These are phyloP conservation scores for Trametes sp. DNA, from an alignment of 1,284 basidiomycete genomes.

Conservation along the genomic window DNA sequence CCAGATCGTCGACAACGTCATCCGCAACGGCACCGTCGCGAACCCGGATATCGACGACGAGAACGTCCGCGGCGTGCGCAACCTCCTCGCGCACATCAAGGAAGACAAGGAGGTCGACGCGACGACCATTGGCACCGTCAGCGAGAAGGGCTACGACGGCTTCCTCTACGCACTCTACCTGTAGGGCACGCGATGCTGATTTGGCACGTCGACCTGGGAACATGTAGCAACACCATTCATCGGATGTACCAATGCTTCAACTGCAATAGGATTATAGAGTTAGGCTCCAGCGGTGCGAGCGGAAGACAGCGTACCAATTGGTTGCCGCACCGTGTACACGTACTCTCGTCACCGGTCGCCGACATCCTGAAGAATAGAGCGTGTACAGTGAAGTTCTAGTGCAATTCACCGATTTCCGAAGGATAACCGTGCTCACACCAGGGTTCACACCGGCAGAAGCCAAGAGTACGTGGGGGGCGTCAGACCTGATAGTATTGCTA, in stretches of 20 bases:
- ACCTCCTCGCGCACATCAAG: slow-evolving; percentile 55
- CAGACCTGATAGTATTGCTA: slow-evolving; percentile 39
- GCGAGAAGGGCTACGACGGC: slow-evolving; percentile 70
- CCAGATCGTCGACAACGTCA: slow-evolving; percentile 70
- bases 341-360: no score
- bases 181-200: neutral
- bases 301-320: no score
- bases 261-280: neutral
- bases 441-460: slow-evolving; percentile 16
- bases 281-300: no score
- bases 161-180: slow-evolving; percentile 56
- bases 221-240: neutral
- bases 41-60: slow-evolving; percentile 49
- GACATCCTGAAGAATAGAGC: no score
- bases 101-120: slow-evolving; percentile 63
- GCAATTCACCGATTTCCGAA: neutral
- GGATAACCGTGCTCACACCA: neutral
- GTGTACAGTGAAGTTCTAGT: no score
- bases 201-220: neutral
- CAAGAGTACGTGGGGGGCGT: slow-evolving; percentile 26
- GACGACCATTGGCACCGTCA: slow-evolving; percentile 65
- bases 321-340: no score
- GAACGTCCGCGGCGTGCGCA: slow-evolving; percentile 55
- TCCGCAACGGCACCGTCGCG: slow-evolving; percentile 56
- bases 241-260: slow-evolving; percentile 1